Base-by-base conservation (phyloP, 169 alveolate genomes). In the Plasmodium adleri region DNA sequence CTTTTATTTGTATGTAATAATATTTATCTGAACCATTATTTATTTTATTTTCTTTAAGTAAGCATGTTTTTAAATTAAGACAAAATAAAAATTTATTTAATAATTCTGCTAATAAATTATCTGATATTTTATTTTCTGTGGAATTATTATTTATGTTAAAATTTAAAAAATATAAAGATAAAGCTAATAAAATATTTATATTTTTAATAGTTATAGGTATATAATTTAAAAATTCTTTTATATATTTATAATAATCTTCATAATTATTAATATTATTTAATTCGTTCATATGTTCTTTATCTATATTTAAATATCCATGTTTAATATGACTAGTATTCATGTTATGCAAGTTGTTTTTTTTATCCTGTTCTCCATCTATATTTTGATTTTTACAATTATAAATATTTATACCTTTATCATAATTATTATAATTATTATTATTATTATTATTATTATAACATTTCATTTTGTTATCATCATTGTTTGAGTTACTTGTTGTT, bases 131-230 rank as follows among this genome's bases (percentile, higher is more conserved):
- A 10, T 49, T 67, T 22, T 60, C 20, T 47, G 52, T 52, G 1
- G 72, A 32, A 59, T 67, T 80, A 54, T 71, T 71, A 45, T 67
- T 80, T 39, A 80, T 80, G 22, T 32, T 59, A 56, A 17, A 26
- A 56, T 68, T 67, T 64, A 80, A 24, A 80, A 50, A 80, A 39
- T 80, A 67, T 50, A 80, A 80, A 39, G 90, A 68, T 49, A 80
- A 15, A 8, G 90, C 83, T 20, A 80, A 52, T 60, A 80, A 56
- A 43, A 80, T 71, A 12, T 68, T 71, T 50, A 80, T 80, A 52
- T 80, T 80, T 67, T 80, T 68, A 4, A 56, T 80, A 5, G 66
- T 80, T 67, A 80, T 80, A 3, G 90, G 90, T 13, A 80, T 80
- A 13, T 9, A 47, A 32, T 80, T 68, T 13, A 80, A 43, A 7